phyloP scores from a whole-genome alignment of 768 basidiomycete species.

The Tulasnella sp. region DNA sequence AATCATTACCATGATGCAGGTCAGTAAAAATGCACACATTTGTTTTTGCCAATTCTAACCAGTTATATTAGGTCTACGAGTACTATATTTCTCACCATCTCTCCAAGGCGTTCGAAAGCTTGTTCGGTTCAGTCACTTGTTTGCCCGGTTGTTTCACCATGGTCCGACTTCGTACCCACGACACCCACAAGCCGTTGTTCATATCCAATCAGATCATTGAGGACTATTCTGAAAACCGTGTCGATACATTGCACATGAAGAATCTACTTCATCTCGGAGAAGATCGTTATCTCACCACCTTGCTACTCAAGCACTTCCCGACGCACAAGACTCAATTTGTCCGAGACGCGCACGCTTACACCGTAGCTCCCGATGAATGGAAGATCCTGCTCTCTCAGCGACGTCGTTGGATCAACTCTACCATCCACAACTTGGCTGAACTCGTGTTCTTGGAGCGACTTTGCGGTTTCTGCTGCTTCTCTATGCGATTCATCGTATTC shows the following conservation, averaged over 20 bases:
- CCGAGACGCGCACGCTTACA: constrained; percentile 85
- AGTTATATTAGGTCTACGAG: constrained; percentile 64
- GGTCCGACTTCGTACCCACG: constrained; percentile 85
- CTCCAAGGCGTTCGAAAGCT: constrained; percentile 93
- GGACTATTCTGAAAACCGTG: constrained; percentile 91
- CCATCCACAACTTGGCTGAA: constrained; percentile 91
- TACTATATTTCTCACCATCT: constrained; percentile 99
- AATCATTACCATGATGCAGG: constrained; percentile 95
- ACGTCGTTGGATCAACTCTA: constrained; percentile 99
- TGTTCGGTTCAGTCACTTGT: constrained; percentile 97
- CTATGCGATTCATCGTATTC: constrained; percentile 97
- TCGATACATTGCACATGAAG: constrained; percentile 98
- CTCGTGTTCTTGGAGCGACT: constrained; percentile 81
- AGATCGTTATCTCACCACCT: constrained; percentile 95
- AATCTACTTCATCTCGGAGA: constrained; percentile 95
- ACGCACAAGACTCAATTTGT: constrained; percentile 90
- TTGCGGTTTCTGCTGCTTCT: constrained; percentile 97
- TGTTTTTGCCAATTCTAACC: background rate
- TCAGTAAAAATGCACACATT: constrained; percentile 25
- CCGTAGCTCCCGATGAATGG: constrained; percentile 94
- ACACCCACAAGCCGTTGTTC: constrained; percentile 89
- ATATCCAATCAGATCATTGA: constrained; percentile 81
- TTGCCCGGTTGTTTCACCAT: constrained; percentile 98
- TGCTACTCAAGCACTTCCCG: constrained; percentile 92
- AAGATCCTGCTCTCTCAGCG: constrained; percentile 86